These are phyloP conservation scores for Phytophthora tentaculata DNA, from an alignment of 352 stramenopile species.

Conservation along the genomic window DNA sequence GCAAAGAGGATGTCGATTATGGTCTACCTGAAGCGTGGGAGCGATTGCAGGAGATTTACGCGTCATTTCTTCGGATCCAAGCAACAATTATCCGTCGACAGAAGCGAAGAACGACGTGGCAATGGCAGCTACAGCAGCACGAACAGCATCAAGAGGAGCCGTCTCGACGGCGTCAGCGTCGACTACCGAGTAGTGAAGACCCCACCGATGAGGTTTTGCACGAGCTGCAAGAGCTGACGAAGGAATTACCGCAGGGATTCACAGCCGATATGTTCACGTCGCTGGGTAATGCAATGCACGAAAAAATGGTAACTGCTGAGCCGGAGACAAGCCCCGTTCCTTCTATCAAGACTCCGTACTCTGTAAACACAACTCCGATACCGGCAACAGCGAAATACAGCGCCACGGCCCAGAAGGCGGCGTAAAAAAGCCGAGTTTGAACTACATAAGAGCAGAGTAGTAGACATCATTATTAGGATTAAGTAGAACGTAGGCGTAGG, in stretches of 20 bases:
- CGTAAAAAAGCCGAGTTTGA: constrained; percentile 21
- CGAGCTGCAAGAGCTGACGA: constrained; percentile 46
- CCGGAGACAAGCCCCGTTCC: constrained; percentile 10
- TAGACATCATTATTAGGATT: constrained; percentile 20
- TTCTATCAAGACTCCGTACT: constrained; percentile 9
- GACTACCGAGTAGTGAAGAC: constrained; percentile 30
- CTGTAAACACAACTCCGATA: neutral
- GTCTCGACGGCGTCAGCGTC: constrained; percentile 18
- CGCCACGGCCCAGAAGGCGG: constrained; percentile 15
- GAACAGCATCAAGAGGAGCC: constrained; percentile 19
- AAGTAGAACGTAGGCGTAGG: constrained; percentile 14
- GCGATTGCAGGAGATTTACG: constrained; percentile 47
- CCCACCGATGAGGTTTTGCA: constrained; percentile 37
- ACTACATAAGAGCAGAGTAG: constrained; percentile 13
- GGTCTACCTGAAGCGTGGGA: constrained; percentile 33
- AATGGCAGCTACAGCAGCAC: constrained; percentile 27
- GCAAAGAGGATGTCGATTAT: constrained; percentile 26
- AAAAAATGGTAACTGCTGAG: constrained; percentile 27
- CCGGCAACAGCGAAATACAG: constrained; percentile 20
- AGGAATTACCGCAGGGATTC: constrained; percentile 56
- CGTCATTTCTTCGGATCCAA: constrained; percentile 53
- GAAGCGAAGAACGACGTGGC: constrained; percentile 27
- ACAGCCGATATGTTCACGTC: constrained; percentile 70
- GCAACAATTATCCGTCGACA: constrained; percentile 37
- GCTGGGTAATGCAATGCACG: constrained; percentile 58